Evolutionary conservation across 148 eudicot genomes (phyloP), one percentile per base, ranked within the genome.

Genomic region (Agrostemma githago): DNA sequence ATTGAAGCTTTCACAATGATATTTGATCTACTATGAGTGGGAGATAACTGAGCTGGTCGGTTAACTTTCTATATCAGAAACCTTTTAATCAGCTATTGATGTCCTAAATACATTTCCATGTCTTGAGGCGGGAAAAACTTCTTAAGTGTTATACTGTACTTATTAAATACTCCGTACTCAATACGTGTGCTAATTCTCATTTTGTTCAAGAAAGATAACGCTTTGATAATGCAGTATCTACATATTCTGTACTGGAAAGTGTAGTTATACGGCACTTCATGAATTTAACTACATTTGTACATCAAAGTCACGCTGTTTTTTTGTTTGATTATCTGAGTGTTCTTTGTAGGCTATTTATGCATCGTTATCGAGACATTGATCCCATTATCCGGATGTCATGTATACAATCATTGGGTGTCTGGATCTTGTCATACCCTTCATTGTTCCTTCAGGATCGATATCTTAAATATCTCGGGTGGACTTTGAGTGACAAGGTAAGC

Each of bases 381-480:
- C 82, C 99, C 40, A 88, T 82, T 51, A 95, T 95, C 66, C 88
- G 99, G 60, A 89, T 85, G 88, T 86, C 94, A 46, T 92, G 99
- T 79, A 95, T 95, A 77, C 88, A 95, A 74, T 86, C 97, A 40
- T 85, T 95, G 76, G 99, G 99, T 79, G 85, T 82, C 73, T 95
- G 99, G 99, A 87, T 89, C 61, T 82, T 89, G 84, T 90, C 97
- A 68, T 95, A 95, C 71, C 96, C 96, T 56, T 89, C 97, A 41
- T 76, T 95, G 66, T 95, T 95, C 87, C 86, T 95, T 83, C 92
- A 95, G 86, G 99, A 95, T 78, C 82, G 86, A 72, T 95, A 95
- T 79, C 86, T 95, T 71, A 95, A 95, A 83, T 95, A 95, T 86
- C 99, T 95, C 70, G 99, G 99, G 51, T 95, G 99, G 99, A 95